Evolutionary conservation across 2,329 filamentous ascomycete species (phyloP).

Genomic region (Colletotrichum filicis): DNA sequence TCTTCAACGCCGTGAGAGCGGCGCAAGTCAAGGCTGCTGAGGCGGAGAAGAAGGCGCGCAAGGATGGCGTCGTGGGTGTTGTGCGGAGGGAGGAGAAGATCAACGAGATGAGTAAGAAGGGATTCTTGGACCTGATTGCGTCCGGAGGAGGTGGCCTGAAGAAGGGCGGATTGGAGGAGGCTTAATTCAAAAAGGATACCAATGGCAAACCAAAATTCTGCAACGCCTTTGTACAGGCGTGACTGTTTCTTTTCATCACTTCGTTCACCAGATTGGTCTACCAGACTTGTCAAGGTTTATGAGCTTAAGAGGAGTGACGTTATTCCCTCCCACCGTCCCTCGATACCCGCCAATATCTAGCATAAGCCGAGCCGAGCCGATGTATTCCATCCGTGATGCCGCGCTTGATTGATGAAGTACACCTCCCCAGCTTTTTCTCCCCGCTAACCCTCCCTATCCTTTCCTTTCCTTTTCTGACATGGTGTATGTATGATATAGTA

Average conservation of each 20-base stretch:
- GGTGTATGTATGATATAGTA: constrained; percentile 32
- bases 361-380: constrained; percentile 29
- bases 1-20: constrained; percentile 95
- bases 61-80: constrained; percentile 81
- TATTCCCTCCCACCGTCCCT: constrained; percentile 38
- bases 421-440: neutral
- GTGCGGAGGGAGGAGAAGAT: constrained; percentile 85
- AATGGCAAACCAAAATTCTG: neutral
- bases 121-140: constrained; percentile 91
- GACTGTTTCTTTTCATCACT: neutral
- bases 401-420: constrained; percentile 22
- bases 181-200: constrained; percentile 45
- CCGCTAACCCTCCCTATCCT: neutral
- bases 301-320: constrained; percentile 38
- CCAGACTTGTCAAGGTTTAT: constrained; percentile 2
- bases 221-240: no score
- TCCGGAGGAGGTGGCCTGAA: constrained; percentile 69
- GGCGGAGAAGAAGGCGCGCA: constrained; percentile 75
- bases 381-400: constrained; percentile 25
- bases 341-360: constrained; percentile 37
- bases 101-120: constrained; percentile 96
- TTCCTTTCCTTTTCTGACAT: neutral
- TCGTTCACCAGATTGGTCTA: neutral
- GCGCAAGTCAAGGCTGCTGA: constrained; percentile 90
- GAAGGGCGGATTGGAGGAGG: constrained; percentile 69